A percentile compares a stretch with the other conserved stretches of the same genome.
Evolutionary conservation across 2,329 filamentous ascomycete species (phyloP).

Genomic region (Fusarium sp.): DNA sequence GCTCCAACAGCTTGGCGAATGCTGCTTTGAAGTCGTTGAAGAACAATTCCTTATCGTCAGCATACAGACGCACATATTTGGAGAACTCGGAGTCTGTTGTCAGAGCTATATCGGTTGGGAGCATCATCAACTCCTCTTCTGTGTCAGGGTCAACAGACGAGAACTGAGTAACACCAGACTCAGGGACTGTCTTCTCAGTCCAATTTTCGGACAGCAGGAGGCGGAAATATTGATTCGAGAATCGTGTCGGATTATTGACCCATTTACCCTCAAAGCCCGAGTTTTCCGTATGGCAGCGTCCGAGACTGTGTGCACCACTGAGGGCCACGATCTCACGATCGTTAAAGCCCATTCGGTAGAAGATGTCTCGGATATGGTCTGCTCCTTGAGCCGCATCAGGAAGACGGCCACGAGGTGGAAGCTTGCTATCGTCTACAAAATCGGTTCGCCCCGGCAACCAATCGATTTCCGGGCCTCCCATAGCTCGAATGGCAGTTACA

Average conservation of each 20-base stretch:
- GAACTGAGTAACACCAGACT: not conserved
- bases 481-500: not conserved
- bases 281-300: conserved; percentile 5
- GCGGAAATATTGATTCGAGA: conserved; percentile 13
- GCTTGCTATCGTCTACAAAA: not conserved
- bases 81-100: conserved; percentile 6
- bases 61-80: not conserved
- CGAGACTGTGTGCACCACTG: conserved; percentile 3
- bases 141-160: not conserved
- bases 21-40: not conserved
- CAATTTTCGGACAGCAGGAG: not conserved
- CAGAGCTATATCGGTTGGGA: conserved; percentile 3
- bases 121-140: conserved; percentile 12
- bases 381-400: conserved; percentile 6
- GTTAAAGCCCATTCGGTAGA: conserved; percentile 10
- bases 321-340: conserved; percentile 1
- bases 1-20: not conserved
- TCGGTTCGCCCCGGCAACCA: conserved; percentile 9
- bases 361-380: not conserved
- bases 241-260: conserved; percentile 8
- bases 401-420: conserved; percentile 7
- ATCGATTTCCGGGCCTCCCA: not conserved
- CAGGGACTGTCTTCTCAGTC: not conserved
- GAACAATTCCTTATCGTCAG: not conserved
- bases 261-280: conserved; percentile 5